Evolutionary conservation across 2,329 filamentous ascomycete genomes (phyloP).

Genomic region (Xylaria sp.): DNA sequence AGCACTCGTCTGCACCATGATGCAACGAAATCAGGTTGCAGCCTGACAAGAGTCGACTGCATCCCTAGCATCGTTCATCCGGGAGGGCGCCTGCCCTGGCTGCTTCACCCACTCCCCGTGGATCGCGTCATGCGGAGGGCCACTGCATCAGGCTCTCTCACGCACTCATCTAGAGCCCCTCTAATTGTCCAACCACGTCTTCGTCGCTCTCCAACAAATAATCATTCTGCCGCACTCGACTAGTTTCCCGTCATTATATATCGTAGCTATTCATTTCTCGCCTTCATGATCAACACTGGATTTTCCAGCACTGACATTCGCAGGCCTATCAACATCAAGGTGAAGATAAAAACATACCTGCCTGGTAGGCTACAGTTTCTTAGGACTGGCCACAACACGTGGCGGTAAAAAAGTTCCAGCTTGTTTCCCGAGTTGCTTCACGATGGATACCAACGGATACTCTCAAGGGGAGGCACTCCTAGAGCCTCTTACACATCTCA

Average conservation of each 20-base stretch:
- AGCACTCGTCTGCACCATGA: constrained; percentile 1
- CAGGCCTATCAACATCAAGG: constrained; percentile 24
- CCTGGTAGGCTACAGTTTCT: constrained; percentile 25
- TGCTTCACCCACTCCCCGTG: not conserved
- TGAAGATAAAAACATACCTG: constrained; percentile 10
- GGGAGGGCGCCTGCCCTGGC: not conserved
- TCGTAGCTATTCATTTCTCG: not conserved
- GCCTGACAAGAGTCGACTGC: constrained; percentile 1
- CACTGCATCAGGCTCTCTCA: constrained; percentile 3
- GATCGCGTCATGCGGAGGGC: constrained; percentile 10
- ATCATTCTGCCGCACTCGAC: not conserved
- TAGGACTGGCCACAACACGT: constrained; percentile 32
- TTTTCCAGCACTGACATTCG: constrained; percentile 26
- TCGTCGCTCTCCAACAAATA: not conserved
- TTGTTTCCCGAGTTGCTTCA: constrained; percentile 24
- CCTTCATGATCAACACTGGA: not conserved
- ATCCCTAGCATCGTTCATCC: not conserved
- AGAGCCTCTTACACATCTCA: constrained; percentile 41
- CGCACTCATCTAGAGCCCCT: not conserved
- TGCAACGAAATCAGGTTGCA: constrained; percentile 3
- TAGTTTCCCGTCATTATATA: not conserved
- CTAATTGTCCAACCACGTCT: constrained; percentile 3
- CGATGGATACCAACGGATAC: constrained; percentile 44
- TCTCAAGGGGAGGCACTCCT: constrained; percentile 42
- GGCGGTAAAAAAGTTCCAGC: constrained; percentile 30